These are phyloP conservation scores for Fusarium tjaetaba DNA, from an alignment of 2,329 filamentous ascomycete species.

Conservation along the genomic window DNA sequence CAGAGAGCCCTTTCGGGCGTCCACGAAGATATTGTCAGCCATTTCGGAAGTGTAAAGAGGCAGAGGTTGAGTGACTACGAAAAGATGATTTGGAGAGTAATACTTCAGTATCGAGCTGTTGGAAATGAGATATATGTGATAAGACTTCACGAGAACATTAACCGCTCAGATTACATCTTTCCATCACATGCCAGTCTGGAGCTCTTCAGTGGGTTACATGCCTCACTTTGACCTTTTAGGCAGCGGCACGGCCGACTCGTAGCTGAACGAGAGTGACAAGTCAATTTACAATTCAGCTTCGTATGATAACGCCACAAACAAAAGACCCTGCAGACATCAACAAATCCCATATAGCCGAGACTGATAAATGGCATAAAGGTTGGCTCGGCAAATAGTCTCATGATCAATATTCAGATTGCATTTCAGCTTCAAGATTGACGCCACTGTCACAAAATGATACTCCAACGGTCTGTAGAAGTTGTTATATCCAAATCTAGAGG, in stretches of 20 bases:
- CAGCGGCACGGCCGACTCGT: neutral
- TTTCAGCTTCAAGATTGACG: neutral
- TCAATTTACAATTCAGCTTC: neutral
- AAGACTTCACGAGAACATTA: neutral
- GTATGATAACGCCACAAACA: neutral
- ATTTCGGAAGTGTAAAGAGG: neutral
- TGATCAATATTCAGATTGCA: neutral
- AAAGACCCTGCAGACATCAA: too few relatives aligned
- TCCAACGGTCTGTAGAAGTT: neutral
- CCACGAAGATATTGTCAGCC: neutral
- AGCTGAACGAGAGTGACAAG: neutral
- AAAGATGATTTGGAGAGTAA: neutral
- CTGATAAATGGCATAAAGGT: neutral
- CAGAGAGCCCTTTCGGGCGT: neutral
- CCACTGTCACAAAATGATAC: neutral
- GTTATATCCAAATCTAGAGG: too few relatives aligned
- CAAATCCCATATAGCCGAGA: neutral
- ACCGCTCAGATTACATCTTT: neutral
- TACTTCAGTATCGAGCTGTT: neutral
- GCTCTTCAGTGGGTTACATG: accelerated
- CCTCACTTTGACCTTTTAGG: neutral
- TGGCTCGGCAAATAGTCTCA: neutral
- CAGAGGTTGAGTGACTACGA: accelerated
- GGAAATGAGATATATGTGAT: neutral
- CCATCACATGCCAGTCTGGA: neutral